Evolutionary conservation across 83 land plant genomes (phyloP), one percentile per base, ranked within the genome.

Genomic region (Isoetes engelmannii): DNA sequence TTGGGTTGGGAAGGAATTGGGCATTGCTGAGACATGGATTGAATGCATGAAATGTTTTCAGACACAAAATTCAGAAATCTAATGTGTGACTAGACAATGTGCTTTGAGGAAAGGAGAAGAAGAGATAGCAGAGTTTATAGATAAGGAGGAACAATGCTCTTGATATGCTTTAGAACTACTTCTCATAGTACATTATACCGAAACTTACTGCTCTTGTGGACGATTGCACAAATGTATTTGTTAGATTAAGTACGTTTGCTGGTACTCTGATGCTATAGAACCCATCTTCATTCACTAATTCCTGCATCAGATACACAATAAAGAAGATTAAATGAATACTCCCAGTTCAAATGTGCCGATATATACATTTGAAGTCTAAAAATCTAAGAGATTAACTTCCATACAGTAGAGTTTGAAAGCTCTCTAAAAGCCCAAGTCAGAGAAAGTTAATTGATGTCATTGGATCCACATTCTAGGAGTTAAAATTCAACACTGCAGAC

Each of bases 171-270:
- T 28, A 28, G 1, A 28, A 28, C 37, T 2, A 28, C 37, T 28
- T 28, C 37, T 28, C 37, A 28, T 28, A 28, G 37, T 51, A 15
- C 20, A 19, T 44, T 57, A 66, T 50, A 60, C 4, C 41, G 3
- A 55, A 56, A 77, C 97, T 86, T 72, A 92, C 97, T 53, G 97
- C 90, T 77, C 80, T 92, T 48, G 84, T 72, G 3, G 97, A 89
- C 47, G 97, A 85, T 37, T 81, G 37, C 44, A 86, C 79, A 62
- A 72, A 86, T n/a, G 81, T 77, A 60, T 78, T 74, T 18, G 93
- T 86, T 3, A 67, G 74, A 62, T 72, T 76, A 67, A 92, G 53
- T 51, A 86, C 78, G 75, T 83, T 84, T 13, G 90, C 81, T 41
- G 93, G 90, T 6, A 92, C 18, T 63, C 97, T 80, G 48, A 92